Base-by-base conservation (phyloP, 2,329 filamentous ascomycete species). In the Paraphoma sp. region DNA sequence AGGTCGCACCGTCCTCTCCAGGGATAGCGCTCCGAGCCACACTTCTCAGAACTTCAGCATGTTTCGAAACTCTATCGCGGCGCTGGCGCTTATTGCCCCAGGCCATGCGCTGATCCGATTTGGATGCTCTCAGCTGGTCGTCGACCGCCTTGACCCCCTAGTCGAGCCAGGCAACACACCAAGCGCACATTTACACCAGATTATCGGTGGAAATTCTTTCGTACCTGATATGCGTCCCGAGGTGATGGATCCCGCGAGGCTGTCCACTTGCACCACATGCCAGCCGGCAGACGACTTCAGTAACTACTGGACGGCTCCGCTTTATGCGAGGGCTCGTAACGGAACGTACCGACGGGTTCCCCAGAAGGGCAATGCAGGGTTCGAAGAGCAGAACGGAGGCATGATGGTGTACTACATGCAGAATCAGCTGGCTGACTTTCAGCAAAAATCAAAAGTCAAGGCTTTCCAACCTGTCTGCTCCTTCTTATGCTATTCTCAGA, bases 391-490 rank as follows among this genome's bases (percentile, higher is more conserved):
- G 18, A 53, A 64, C 18, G 68, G 68, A 6, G 68, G 68, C 8
- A 71, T 70, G 67, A 71, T 67, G 0, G 64, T 71, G 4, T 70
- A 71, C 45, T 71, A 71, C 41, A 70, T 71, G 68, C 68, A 64
- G 65, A 66, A 62, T 57, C 68, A 47, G 59, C 57, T 70, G 12
- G 65, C 56, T n/a, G 65, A 69, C 48, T 66, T 57, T 45, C 46
- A 60, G 14, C 67, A 69, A 47, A 65, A 64, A n/a, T 40, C 71
- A 30, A 79, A 79, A 49, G 77, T 79, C 46, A 80, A 76, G 29
- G 79, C 78, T 5, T 81, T 80, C 59, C 74, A 79, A 16, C 65
- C 63, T 4, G 64, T 68, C 47, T 29, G 42, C 33, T n/a, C n/a
- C 11, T 8, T 17, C 14, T 42, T 17, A 41, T 30, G 28, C 36